Conservation (phyloP, 116 monocot genomes). For the Trichopus zeylanicus region DNA sequence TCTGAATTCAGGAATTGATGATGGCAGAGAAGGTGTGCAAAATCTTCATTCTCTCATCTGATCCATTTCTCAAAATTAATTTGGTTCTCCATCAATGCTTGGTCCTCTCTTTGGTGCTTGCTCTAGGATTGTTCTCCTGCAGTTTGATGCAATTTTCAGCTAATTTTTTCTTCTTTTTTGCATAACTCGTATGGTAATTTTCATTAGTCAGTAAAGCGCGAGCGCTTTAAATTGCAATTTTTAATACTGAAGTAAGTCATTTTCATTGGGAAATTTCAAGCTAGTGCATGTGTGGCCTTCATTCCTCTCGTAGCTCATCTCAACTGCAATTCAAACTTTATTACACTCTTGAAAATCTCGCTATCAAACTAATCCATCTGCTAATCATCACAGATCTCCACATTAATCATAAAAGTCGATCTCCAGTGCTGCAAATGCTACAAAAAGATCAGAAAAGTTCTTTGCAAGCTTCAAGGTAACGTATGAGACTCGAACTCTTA, state of each 20-base stretch:
- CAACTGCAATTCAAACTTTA: too few species aligned
- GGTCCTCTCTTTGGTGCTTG: background rate
- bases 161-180: background rate
- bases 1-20: too few species aligned
- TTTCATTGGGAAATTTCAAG: background rate
- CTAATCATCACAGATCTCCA: slow-evolving; percentile 10
- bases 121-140: background rate
- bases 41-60: background rate
- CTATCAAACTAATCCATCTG: background rate
- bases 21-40: background rate
- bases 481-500: too few species aligned
- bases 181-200: too few species aligned
- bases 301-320: too few species aligned
- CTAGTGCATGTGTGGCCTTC: background rate
- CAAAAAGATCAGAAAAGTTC: slow-evolving; percentile 21
- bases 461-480: slow-evolving; percentile 27
- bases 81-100: background rate
- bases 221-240: too few species aligned
- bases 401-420: slow-evolving; percentile 29
- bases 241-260: background rate
- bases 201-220: too few species aligned
- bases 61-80: too few species aligned
- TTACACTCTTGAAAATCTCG: background rate
- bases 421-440: slow-evolving; percentile 23
- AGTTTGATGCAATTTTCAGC: background rate